Percentiles rank a stretch among this genome's conserved stretches.
These are phyloP conservation scores for Coemansia sp. DNA, from an alignment of 192 early-diverging fungal species.

Conservation along the genomic window DNA sequence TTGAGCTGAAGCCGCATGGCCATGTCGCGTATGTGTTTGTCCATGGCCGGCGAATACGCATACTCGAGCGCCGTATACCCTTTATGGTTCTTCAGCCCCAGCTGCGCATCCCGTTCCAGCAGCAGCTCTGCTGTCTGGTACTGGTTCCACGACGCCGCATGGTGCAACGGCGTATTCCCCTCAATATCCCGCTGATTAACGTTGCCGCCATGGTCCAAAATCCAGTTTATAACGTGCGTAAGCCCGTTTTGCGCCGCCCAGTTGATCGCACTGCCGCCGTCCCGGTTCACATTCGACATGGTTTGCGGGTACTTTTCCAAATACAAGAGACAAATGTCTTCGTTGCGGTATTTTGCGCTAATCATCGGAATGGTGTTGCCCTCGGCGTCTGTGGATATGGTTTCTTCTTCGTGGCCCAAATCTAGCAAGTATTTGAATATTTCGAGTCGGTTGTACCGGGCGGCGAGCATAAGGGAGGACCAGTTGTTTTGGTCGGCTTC, in stretches of 20 bases:
- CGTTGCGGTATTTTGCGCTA: conserved; percentile 45
- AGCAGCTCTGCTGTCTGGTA: conserved; percentile 32
- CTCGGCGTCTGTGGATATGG: conserved; percentile 31
- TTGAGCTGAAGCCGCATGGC: conserved; percentile 28
- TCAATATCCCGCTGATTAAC: conserved; percentile 52
- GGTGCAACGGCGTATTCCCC: conserved; percentile 49
- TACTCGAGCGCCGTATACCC: conserved; percentile 52
- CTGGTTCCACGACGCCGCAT: conserved; percentile 51
- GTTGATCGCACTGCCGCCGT: conserved; percentile 48
- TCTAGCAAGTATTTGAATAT: conserved; percentile 40
- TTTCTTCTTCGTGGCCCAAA: conserved; percentile 42
- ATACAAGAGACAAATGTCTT: conserved; percentile 39
- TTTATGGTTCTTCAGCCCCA: conserved; percentile 42
- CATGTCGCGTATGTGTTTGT: conserved; percentile 39
- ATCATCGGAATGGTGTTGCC: conserved; percentile 52
- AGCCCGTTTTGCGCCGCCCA: conserved; percentile 48
- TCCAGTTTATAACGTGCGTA: conserved; percentile 39
- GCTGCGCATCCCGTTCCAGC: conserved; percentile 41
- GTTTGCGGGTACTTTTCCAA: conserved; percentile 42
- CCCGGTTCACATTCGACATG: conserved; percentile 46
- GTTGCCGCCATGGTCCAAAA: conserved; percentile 47
- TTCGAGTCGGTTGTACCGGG: conserved; percentile 35
- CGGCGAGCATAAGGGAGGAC: conserved; percentile 52
- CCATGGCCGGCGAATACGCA: conserved; percentile 41
- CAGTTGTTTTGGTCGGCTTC: conserved; percentile 39